These are phyloP conservation scores for Yamadazyma atmosphaerica DNA, from an alignment of 1,139 yeast species.

Conservation along the genomic window DNA sequence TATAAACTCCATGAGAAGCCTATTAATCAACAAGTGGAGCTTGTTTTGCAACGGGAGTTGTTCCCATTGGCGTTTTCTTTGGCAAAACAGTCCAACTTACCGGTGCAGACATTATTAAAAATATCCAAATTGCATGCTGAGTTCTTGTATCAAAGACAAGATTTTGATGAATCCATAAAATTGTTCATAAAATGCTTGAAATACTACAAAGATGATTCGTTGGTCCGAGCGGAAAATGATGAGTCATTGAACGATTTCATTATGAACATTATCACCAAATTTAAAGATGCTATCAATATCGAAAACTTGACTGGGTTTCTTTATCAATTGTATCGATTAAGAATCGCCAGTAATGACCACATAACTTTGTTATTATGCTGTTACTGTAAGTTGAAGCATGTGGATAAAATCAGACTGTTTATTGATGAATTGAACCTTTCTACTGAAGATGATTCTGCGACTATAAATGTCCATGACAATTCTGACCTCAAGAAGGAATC, in stretches of 20 bases:
- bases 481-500: slow-evolving; percentile 6
- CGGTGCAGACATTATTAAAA: slow-evolving; percentile 38
- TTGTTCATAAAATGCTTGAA: slow-evolving; percentile 55
- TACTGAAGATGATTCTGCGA: slow-evolving; percentile 11
- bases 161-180: slow-evolving; percentile 66
- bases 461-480: background rate
- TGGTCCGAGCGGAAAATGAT: slow-evolving; percentile 12
- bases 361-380: slow-evolving; percentile 79
- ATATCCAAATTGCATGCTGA: slow-evolving; percentile 75
- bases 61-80: slow-evolving; percentile 73
- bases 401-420: slow-evolving; percentile 58
- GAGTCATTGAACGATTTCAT: slow-evolving; percentile 48
- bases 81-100: slow-evolving; percentile 51
- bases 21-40: slow-evolving; percentile 65
- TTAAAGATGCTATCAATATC: slow-evolving; percentile 82
- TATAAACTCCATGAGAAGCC: slow-evolving; percentile 69
- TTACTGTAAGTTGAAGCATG: slow-evolving; percentile 73
- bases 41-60: slow-evolving; percentile 67
- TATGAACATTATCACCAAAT: slow-evolving; percentile 77
- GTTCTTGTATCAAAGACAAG: slow-evolving; percentile 63
- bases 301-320: slow-evolving; percentile 64
- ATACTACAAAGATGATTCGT: slow-evolving; percentile 17
- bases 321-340: slow-evolving; percentile 51
- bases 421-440: slow-evolving; percentile 43
- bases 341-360: slow-evolving; percentile 70